These are phyloP conservation scores for Cornus suecica DNA, from an alignment of 148 eudicot genomes.

Conservation along the genomic window DNA sequence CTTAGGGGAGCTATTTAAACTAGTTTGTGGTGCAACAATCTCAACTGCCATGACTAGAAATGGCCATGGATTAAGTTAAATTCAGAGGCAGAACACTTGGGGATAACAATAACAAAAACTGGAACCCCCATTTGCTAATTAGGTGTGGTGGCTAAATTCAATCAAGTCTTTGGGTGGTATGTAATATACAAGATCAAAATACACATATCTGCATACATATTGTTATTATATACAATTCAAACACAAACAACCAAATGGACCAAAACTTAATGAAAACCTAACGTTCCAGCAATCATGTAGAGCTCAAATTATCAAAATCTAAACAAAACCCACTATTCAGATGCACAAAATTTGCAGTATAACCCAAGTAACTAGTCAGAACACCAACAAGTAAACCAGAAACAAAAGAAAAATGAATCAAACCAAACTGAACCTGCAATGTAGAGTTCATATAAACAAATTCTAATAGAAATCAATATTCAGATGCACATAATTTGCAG, in stretches of 20 bases:
- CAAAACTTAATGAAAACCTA: neutral
- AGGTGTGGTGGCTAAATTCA: neutral
- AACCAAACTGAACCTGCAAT: too few species aligned
- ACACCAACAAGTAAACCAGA: too few species aligned
- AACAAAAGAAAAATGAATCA: too few species aligned
- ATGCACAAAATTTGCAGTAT: neutral
- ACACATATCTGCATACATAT: too few species aligned
- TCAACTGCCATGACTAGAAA: neutral
- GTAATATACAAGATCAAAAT: too few species aligned
- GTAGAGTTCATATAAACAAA: too few species aligned
- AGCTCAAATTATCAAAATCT: neutral
- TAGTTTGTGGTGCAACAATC: neutral
- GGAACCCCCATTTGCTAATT: neutral
- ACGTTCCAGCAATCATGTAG: neutral
- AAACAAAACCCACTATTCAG: neutral
- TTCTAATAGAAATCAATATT: too few species aligned
- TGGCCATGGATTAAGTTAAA: neutral
- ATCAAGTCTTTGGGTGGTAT: neutral
- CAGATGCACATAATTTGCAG: too few species aligned
- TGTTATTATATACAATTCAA: too few species aligned
- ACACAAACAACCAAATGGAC: neutral
- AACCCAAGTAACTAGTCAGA: too few species aligned
- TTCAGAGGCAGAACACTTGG: neutral
- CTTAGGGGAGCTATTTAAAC: neutral
- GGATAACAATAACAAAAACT: too few species aligned